A percentile compares a stretch with the other conserved stretches of the same genome.
Conservation (phyloP, 2,329 filamentous ascomycete species). For the Monosporascus sp. region DNA sequence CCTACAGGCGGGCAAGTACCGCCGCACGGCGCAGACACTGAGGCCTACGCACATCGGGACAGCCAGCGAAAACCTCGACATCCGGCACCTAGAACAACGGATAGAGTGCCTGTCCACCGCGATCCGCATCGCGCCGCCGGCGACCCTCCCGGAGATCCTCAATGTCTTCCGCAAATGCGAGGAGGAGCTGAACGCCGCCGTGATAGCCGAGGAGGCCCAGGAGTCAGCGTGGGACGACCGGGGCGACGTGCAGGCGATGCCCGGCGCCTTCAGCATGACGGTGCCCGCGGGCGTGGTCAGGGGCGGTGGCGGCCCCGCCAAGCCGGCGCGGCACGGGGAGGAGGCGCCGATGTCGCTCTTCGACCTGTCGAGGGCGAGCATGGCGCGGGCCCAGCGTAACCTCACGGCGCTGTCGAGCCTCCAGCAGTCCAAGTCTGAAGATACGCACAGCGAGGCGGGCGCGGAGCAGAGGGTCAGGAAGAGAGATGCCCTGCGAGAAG, state of each 20-base stretch:
- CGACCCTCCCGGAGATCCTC: slow-evolving; percentile 68
- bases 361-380: slow-evolving; percentile 58
- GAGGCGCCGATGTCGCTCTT: slow-evolving; percentile 63
- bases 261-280: slow-evolving; percentile 45
- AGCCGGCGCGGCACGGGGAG: slow-evolving; percentile 25
- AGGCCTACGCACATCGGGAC: slow-evolving; percentile 57
- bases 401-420: slow-evolving; percentile 51
- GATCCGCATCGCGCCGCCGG: slow-evolving; percentile 65
- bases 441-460: slow-evolving; percentile 26
- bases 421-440: slow-evolving; percentile 36
- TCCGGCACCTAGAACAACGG: slow-evolving; percentile 73
- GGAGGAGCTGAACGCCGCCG: slow-evolving; percentile 65
- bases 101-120: slow-evolving; percentile 76
- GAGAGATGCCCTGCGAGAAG: slow-evolving; percentile 66
- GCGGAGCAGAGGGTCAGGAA: slow-evolving; percentile 50
- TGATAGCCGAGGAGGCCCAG: slow-evolving; percentile 61
- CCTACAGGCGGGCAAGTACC: slow-evolving; percentile 71
- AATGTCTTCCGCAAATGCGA: slow-evolving; percentile 73
- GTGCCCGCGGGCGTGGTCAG: slow-evolving; percentile 25
- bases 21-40: slow-evolving; percentile 48
- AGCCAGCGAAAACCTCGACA: slow-evolving; percentile 52
- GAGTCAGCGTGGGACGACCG: slow-evolving; percentile 68
- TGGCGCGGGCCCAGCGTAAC: slow-evolving; percentile 54
- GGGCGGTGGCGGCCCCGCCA: slow-evolving; percentile 24
- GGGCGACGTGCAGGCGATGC: slow-evolving; percentile 54